Evolutionary conservation across 352 stramenopile species (phyloP).

Genomic region (Pythium coloratum): DNA sequence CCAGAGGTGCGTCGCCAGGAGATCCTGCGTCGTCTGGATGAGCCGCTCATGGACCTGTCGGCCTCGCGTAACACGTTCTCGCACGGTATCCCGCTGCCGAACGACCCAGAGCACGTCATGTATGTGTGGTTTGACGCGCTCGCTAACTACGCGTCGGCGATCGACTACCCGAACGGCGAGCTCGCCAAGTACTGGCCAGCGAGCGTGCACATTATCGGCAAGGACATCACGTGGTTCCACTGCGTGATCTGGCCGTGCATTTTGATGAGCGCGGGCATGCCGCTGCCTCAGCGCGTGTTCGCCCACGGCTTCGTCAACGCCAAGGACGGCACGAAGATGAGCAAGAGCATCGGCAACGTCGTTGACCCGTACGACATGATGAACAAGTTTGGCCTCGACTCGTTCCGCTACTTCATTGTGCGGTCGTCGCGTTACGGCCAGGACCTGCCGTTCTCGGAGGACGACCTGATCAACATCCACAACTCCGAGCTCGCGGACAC

Average conservation of each 20-base stretch:
- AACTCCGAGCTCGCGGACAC: slow-evolving; percentile 95
- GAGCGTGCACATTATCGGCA: slow-evolving; percentile 91
- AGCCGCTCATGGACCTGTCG: slow-evolving; percentile 95
- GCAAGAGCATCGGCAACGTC: slow-evolving; percentile 98
- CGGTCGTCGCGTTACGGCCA: slow-evolving; percentile 93
- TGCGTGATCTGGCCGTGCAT: slow-evolving; percentile 99
- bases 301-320: slow-evolving; percentile 98
- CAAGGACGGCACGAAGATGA: slow-evolving; percentile 99
- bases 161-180: slow-evolving; percentile 91
- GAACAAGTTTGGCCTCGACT: slow-evolving; percentile 92
- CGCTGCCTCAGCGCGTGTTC: slow-evolving; percentile 94
- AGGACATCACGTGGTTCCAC: slow-evolving; percentile 99
- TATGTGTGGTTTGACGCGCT: slow-evolving; percentile 99
- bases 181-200: slow-evolving; percentile 80
- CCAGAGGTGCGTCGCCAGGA: slow-evolving; percentile 94
- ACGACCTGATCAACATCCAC: slow-evolving; percentile 96
- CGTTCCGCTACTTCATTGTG: slow-evolving; percentile 94
- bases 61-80: slow-evolving; percentile 97
- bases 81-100: slow-evolving; percentile 93
- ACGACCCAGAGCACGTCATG: slow-evolving; percentile 96
- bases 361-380: slow-evolving; percentile 97
- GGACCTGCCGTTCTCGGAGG: slow-evolving; percentile 93
- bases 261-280: slow-evolving; percentile 95
- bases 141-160: slow-evolving; percentile 97
- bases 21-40: slow-evolving; percentile 92